A percentile compares a stretch with the other conserved stretches of the same genome.
Conservation (phyloP, 495 filamentous ascomycete genomes). For the Penicillium paradoxum region DNA sequence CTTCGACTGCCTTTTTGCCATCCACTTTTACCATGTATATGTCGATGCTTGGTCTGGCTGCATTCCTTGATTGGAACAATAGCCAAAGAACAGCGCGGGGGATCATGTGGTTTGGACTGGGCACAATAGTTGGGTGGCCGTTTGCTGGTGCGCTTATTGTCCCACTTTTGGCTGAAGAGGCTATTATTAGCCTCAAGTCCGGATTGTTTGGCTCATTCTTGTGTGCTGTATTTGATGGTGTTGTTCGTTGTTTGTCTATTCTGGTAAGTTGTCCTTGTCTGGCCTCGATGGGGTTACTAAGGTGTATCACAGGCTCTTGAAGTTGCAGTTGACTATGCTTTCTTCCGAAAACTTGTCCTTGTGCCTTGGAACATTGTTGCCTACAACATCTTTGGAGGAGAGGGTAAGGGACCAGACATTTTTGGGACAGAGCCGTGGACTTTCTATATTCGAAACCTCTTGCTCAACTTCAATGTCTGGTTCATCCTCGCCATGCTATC, state of each 20-base stretch:
- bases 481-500: slow-evolving; percentile 76
- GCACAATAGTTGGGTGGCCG: slow-evolving; percentile 88
- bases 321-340: slow-evolving; percentile 65
- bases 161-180: slow-evolving; percentile 79
- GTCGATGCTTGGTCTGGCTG: slow-evolving; percentile 76
- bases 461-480: slow-evolving; percentile 95
- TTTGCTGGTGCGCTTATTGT: slow-evolving; percentile 78
- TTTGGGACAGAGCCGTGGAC: slow-evolving; percentile 97
- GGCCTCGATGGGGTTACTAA: slow-evolving; percentile 18
- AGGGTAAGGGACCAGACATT: slow-evolving; percentile 78
- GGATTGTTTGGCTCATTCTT: slow-evolving; percentile 52
- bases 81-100: slow-evolving; percentile 72
- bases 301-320: slow-evolving; percentile 47
- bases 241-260: slow-evolving; percentile 57
- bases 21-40: slow-evolving; percentile 97
- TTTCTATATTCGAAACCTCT: slow-evolving; percentile 89
- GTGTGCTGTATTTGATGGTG: slow-evolving; percentile 60
- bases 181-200: slow-evolving; percentile 56
- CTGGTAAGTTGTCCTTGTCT: slow-evolving; percentile 52
- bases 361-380: slow-evolving; percentile 90
- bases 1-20: slow-evolving; percentile 80
- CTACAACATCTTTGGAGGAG: slow-evolving; percentile 86
- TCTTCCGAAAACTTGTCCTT: slow-evolving; percentile 71
- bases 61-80: slow-evolving; percentile 81
- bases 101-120: slow-evolving; percentile 90